Evolutionary conservation across 2,329 filamentous ascomycete genomes (phyloP), one percentile per base, ranked within the genome.

Genomic region (Colletotrichum cereale): DNA sequence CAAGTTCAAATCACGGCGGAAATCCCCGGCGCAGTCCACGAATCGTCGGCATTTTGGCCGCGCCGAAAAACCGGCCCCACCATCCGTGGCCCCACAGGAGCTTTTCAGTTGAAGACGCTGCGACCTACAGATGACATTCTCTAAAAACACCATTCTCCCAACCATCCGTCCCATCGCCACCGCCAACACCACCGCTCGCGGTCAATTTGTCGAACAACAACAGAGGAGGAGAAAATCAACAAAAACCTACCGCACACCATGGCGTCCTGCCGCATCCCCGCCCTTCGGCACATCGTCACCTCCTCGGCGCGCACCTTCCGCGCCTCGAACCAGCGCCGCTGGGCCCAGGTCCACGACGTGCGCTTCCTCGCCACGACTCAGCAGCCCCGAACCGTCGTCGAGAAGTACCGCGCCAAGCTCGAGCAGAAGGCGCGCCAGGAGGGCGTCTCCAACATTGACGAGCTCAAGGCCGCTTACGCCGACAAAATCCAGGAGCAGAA

Each of bases 321-420:
- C 73, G 77, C 78, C 65, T 75, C 79, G 67, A 80, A 84, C 75
- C 96, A 98, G 82, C 90, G 92, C 67, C 90, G 95, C 80, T 97
- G 94, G 92, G 96, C 96, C 2, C 94, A 94, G 77, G 95, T 98
- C 38, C 94, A 97, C 81, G 94, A 98, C 82, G 91, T 97, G 58
- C 94, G 95, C 74, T 97, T 96, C 86, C 88, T 97, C 56, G 92
- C 92, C 73, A 96, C 94, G 21, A 93, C 95, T 73, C 89, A 89
- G 69, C 85, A 89, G 68, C 87, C 91, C 57, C 87, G 89, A 69
- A 87, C 88, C 76, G 85, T 98, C 48, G 80, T 93, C 74, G 94
- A 97, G 74, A 97, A 93, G 82, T 99, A 99, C 85, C 90, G 89
- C 76, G 88, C 92, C 68, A 97, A 97, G 85, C 91, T 99, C 73